Evolutionary conservation across 2,329 filamentous ascomycete species (phyloP).

Genomic region (Aschersonia sp.): DNA sequence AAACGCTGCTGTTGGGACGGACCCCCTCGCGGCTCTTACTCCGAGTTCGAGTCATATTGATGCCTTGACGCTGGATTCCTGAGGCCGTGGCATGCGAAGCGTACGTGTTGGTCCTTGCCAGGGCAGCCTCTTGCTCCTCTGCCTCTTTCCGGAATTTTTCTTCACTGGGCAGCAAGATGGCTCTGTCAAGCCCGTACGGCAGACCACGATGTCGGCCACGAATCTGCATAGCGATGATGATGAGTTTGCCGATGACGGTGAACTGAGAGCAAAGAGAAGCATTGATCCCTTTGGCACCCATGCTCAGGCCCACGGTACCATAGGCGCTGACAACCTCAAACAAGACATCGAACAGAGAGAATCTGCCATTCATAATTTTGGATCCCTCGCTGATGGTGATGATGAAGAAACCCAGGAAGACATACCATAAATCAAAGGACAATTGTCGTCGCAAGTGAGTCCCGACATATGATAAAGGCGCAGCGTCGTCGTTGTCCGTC

Average conservation of each 20-base stretch:
- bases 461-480: constrained; percentile 69
- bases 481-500: constrained; percentile 36
- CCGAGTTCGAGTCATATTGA: constrained; percentile 15
- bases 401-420: constrained; percentile 86
- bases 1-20: constrained; percentile 24
- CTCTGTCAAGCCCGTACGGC: constrained; percentile 51
- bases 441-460: constrained; percentile 85
- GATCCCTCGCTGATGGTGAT: constrained; percentile 76
- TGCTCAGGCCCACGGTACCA: constrained; percentile 81
- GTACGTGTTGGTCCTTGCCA: constrained; percentile 21
- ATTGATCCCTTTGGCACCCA: constrained; percentile 66
- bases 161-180: constrained; percentile 44
- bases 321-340: constrained; percentile 87
- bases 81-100: constrained; percentile 16
- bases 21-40: constrained; percentile 23
- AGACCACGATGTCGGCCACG: constrained; percentile 55
- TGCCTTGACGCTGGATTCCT: constrained; percentile 15
- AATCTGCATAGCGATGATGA: constrained; percentile 56
- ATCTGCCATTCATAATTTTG: constrained; percentile 47
- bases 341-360: constrained; percentile 55
- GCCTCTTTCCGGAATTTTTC: constrained; percentile 38
- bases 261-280: constrained; percentile 77
- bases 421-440: constrained; percentile 95
- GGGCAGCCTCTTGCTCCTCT: constrained; percentile 27
- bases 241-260: constrained; percentile 53